Evolutionary conservation across 2,329 filamentous ascomycete genomes (phyloP), one percentile per base, ranked within the genome.

Genomic region (Trichoderma endophyticum): DNA sequence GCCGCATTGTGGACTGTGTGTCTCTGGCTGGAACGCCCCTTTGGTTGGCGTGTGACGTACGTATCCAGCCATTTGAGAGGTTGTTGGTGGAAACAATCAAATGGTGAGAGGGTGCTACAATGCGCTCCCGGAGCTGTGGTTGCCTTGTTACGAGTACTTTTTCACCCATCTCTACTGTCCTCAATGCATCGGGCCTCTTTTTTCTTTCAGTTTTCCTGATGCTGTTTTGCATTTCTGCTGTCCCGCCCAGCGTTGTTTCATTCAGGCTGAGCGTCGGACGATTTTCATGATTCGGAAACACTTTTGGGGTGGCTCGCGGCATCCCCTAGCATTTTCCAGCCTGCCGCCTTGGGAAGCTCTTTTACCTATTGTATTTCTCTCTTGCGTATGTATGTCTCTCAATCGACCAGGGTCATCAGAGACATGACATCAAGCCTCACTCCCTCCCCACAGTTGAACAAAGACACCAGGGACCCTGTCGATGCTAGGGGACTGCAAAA

Each of bases 341-440:
- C 48, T 67, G 64, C 64, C 64, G 14, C 48, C 30, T 67, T 67
- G 28, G 64, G 64, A 67, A 66, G 48, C 61, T 64, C 43, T 51
- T 3, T 43, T 26, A 36, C 14, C 18, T 36, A 43, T 9, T 7
- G 4, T 11, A 7, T 71, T 26, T 57, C 34, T 59, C 39, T 32
- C n/a, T 18, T 39, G 24, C 34, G 21, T 64, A 14, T 56, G 11
- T 51, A 51, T 39, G 36, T 18, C 36, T 18, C 32, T 43, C 18
- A 11, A 32, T 66, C 30, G 69, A 64, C 69, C 51, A 28, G 69
- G 69, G 36, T 71, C 26, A 51, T 36, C 21, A 71, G 69, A 65
- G 61, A 71, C 62, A 65, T 65, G 69, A 66, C 61, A 71, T 71
- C 61, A 65, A 66, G 59, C 63, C 63, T 54, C 30, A 32, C 66